Evolutionary conservation across 1,284 basidiomycete species (phyloP).

Genomic region (Rhodotorula glutinis): DNA sequence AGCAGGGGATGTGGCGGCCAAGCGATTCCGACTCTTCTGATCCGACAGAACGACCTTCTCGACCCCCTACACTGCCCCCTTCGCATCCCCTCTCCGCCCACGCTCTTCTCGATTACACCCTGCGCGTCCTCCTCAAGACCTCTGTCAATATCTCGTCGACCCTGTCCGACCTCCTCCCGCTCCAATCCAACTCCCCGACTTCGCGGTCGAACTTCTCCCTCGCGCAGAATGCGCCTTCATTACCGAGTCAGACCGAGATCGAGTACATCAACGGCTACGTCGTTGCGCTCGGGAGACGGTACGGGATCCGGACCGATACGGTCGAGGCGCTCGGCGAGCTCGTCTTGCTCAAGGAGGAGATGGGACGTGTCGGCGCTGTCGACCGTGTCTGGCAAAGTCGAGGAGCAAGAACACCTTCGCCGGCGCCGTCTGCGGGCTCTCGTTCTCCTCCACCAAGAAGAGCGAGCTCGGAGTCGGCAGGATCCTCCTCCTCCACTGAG

Average conservation of each 20-base stretch:
- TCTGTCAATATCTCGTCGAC: slow-evolving; percentile 41
- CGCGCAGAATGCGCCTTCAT: slow-evolving; percentile 20
- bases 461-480: background rate
- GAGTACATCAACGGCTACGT: slow-evolving; percentile 86
- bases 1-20: slow-evolving; percentile 32
- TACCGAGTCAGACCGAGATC: slow-evolving; percentile 69
- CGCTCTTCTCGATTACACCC: slow-evolving; percentile 53
- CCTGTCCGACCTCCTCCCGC: slow-evolving; percentile 31
- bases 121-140: slow-evolving; percentile 52
- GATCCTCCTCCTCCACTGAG: background rate
- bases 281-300: slow-evolving; percentile 60
- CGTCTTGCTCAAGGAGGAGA: slow-evolving; percentile 55
- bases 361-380: slow-evolving; percentile 33
- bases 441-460: background rate
- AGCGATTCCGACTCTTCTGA: slow-evolving; percentile 15
- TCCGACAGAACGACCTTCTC: slow-evolving; percentile 56
- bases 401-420: too few relatives aligned
- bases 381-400: slow-evolving; percentile 25
- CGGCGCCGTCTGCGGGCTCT: too few relatives aligned
- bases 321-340: slow-evolving; percentile 64
- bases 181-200: slow-evolving; percentile 7
- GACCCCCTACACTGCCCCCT: slow-evolving; percentile 56
- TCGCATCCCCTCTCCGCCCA: slow-evolving; percentile 59
- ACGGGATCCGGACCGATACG: slow-evolving; percentile 62
- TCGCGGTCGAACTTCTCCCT: slow-evolving; percentile 7